Percentiles rank a stretch among this genome's conserved stretches.
Evolutionary conservation across 2,329 filamentous ascomycete genomes (phyloP).

Genomic region (Aspergillus sp.): DNA sequence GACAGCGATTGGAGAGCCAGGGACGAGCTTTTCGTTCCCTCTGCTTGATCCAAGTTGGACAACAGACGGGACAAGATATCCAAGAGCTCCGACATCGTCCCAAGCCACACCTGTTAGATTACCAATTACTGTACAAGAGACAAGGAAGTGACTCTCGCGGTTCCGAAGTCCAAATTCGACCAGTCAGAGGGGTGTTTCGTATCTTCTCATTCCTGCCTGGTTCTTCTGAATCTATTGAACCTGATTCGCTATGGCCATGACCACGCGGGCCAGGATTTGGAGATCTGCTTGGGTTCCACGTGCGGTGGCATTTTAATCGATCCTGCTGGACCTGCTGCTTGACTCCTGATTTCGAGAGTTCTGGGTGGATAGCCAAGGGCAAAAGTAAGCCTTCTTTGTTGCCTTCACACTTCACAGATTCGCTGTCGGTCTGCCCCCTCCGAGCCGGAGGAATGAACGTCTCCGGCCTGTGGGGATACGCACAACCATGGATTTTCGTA

Average conservation of each 20-base stretch:
- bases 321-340: constrained; percentile 15
- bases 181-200: neutral
- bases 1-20: neutral
- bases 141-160: neutral
- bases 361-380: constrained; percentile 4
- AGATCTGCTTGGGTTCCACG: constrained; percentile 18
- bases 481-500: neutral
- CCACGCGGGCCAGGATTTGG: constrained; percentile 15
- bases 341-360: neutral
- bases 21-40: constrained; percentile 9
- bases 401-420: neutral
- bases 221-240: neutral
- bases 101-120: neutral
- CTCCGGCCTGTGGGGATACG: neutral
- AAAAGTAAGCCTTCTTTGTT: neutral
- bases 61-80: constrained; percentile 4
- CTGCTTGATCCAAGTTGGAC: constrained; percentile 10
- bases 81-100: constrained; percentile 7
- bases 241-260: constrained; percentile 1
- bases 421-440: neutral
- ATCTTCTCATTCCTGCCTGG: neutral
- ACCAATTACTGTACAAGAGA: neutral
- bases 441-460: neutral
- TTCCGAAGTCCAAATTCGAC: neutral
- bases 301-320: constrained; percentile 21